Evolutionary conservation across 345 rosid genomes (phyloP), one percentile per base, ranked within the genome.

Genomic region (Brassica incana): DNA sequence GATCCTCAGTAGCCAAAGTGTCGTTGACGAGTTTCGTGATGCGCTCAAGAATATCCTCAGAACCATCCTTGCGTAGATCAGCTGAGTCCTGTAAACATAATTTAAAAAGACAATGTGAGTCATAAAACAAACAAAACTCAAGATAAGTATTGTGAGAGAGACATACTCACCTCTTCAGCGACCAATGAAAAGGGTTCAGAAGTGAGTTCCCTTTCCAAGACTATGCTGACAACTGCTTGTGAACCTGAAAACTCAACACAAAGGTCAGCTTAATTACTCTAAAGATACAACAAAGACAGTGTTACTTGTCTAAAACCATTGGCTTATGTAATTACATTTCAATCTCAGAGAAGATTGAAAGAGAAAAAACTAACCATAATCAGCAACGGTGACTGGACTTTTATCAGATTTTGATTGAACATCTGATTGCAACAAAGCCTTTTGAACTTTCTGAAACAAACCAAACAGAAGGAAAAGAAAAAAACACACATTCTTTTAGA

Each of bases 311-410:
- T 7, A 35, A 58, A 20, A 18, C 2, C 54, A 66, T 11, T 25
- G 59, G 14, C 1, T 71, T 38, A 40, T 29, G 77, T 25, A 76
- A 54, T 3, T 9, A 30, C 69, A 60, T 48, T 32, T 14, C 69
- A 67, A 45, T 45, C 23, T 30, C 56, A 73, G 32, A n/a, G 48
- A 11, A 48, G 61, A 63, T 25, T 52, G 45, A 52, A 60, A 59
- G 61, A 65, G 32, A 23, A 1, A 6, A 45, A 16, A 40, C 86
- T 81, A 77, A 95, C 99, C 98, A 78, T 93, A 93, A 88, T 95
- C 98, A 76, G 99, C 99, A 30, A 95, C 94, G 1, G 99, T 93
- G 68, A 93, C 98, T n/a, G 99, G 99, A 80, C 91, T 95, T 83
- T 77, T 87, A 84, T 93, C 97, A 6, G 88, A 88, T 83, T 95